Percentiles rank a stretch among this genome's conserved stretches.
These are phyloP conservation scores for Oryza glaberrima DNA, from an alignment of 176 grass and related monocot genomes.

Conservation along the genomic window DNA sequence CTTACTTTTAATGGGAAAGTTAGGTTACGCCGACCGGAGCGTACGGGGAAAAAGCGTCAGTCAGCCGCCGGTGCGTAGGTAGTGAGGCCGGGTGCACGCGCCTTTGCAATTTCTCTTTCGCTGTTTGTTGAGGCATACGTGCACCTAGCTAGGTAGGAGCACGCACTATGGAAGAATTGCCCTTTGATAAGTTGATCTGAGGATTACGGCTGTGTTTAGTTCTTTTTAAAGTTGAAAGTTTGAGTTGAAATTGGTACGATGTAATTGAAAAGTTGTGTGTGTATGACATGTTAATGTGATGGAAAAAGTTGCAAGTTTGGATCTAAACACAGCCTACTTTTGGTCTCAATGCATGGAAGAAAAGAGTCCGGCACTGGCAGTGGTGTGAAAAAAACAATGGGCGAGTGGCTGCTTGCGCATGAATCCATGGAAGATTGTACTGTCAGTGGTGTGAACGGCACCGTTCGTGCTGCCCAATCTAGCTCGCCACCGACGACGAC, in stretches of 20 bases:
- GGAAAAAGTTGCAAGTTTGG: too few relatives aligned
- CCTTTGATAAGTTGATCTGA: conserved; percentile 29
- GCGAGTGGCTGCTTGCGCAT: conserved; percentile 3
- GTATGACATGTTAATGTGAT: too few relatives aligned
- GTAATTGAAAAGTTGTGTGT: too few relatives aligned
- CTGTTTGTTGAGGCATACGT: neutral
- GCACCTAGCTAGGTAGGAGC: neutral
- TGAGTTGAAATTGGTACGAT: too few relatives aligned
- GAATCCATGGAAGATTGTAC: neutral
- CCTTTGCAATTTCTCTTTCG: neutral
- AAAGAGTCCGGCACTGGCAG: neutral
- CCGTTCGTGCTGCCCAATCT: conserved; percentile 26
- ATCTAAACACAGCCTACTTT: too few relatives aligned
- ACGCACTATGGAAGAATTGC: neutral
- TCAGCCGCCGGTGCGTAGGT: neutral
- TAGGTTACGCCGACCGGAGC: conserved; percentile 35
- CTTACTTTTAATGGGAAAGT: conserved; percentile 34
- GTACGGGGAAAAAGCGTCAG: neutral
- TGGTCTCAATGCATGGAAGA: neutral
- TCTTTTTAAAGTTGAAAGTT: too few relatives aligned
- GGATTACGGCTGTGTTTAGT: neutral
- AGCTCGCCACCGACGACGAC: neutral
- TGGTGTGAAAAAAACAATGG: neutral
- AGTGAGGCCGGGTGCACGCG: conserved; percentile 24
- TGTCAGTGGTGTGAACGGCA: neutral